Evolutionary conservation across 2,329 filamentous ascomycete genomes (phyloP).

Genomic region (Ustulina deusta): DNA sequence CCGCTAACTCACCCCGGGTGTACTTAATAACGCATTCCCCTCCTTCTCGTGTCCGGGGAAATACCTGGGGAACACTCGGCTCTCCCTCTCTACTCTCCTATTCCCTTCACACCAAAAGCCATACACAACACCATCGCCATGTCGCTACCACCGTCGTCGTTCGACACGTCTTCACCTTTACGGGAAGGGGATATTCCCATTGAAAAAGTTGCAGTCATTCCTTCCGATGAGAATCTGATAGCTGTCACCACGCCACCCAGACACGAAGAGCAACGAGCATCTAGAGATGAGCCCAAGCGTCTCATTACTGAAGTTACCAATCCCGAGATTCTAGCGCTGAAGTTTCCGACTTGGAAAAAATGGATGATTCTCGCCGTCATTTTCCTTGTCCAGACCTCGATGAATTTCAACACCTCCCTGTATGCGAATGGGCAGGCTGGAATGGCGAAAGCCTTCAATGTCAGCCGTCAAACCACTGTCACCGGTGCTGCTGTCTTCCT

Average conservation of each 20-base stretch:
- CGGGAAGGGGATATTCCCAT: neutral
- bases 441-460: slow-evolving; percentile 59
- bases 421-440: slow-evolving; percentile 62
- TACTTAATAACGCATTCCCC: slow-evolving; percentile 18
- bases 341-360: slow-evolving; percentile 61
- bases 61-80: neutral
- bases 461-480: slow-evolving; percentile 60
- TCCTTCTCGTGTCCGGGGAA: slow-evolving; percentile 10
- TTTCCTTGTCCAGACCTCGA: slow-evolving; percentile 65
- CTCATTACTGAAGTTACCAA: slow-evolving; percentile 60
- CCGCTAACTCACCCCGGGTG: neutral
- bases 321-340: slow-evolving; percentile 60
- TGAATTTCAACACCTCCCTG: slow-evolving; percentile 67
- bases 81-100: neutral
- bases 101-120: neutral
- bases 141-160: neutral
- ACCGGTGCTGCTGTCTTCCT: slow-evolving; percentile 63
- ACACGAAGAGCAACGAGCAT: slow-evolving; percentile 4
- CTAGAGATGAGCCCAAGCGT: neutral
- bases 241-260: slow-evolving; percentile 9
- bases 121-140: slow-evolving; percentile 10
- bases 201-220: slow-evolving; percentile 5
- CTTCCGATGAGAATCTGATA: slow-evolving; percentile 15
- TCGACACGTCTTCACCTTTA: neutral
- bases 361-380: slow-evolving; percentile 65